These are phyloP conservation scores for Cicer pinnatifidum DNA, from an alignment of 306 rosid genomes.

Conservation along the genomic window DNA sequence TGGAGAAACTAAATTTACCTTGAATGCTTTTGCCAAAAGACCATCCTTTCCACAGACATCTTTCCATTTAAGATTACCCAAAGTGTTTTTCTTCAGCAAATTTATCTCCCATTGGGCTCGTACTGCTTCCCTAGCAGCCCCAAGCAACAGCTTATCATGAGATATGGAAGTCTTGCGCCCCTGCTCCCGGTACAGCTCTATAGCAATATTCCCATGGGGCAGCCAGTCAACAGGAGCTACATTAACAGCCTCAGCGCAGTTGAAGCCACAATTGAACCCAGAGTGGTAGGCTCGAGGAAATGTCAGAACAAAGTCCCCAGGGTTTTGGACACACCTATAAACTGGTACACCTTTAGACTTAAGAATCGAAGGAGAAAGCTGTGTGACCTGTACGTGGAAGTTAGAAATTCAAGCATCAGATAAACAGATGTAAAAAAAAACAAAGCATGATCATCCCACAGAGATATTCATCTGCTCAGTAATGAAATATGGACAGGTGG, in stretches of 20 bases:
- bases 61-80: constrained; percentile 81
- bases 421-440: constrained; percentile 31
- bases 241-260: constrained; percentile 99
- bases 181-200: constrained; percentile 82
- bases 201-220: constrained; percentile 93
- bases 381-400: constrained; percentile 76
- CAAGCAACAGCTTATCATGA: constrained; percentile 93
- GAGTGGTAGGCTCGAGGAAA: constrained; percentile 99
- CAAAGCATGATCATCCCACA: constrained; percentile 36
- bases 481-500: constrained; percentile 20
- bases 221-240: constrained; percentile 99
- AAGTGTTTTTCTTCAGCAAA: constrained; percentile 77
- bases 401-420: constrained; percentile 41
- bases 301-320: constrained; percentile 95
- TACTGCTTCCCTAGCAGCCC: constrained; percentile 98
- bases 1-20: constrained; percentile 61
- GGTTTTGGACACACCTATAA: constrained; percentile 90
- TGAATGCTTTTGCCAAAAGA: constrained; percentile 73
- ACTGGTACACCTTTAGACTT: constrained; percentile 94
- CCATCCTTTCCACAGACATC: constrained; percentile 90
- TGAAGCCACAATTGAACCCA: constrained; percentile 98
- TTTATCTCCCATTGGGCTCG: constrained; percentile 96
- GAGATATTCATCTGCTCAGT: background rate
- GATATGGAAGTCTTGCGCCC: constrained; percentile 95
- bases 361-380: constrained; percentile 92